Base-by-base conservation (phyloP, 148 eudicot species). In the Rheum nobile region DNA sequence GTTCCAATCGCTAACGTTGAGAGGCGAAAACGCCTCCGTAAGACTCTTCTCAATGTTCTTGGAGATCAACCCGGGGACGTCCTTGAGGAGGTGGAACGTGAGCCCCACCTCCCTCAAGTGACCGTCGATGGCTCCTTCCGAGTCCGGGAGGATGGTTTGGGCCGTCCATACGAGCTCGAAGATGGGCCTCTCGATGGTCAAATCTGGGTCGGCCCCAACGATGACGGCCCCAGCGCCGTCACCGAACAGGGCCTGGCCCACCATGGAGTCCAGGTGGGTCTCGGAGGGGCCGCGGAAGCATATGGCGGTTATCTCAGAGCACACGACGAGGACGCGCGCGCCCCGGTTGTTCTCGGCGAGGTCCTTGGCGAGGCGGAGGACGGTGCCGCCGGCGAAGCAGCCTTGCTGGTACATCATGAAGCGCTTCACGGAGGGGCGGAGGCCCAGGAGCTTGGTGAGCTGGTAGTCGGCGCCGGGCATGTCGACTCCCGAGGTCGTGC, bases 391-490 rank as follows among this genome's bases (percentile, higher is more conserved):
- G 12, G 43, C 72, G 28, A 34, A 68, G 42, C 72, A 68, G 17
- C 72, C 72, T 39, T 34, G 44, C 42, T 68, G 72, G 44, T 68
- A 68, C 72, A 68, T 68, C 72, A 68, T 68, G 72, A 34, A 68
- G 5, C 72, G 44, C 8, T 68, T 68, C 22, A 68, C 72, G 26
- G 41, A 34, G 16, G 72, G 44, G 22, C 43, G 41, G 41, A 68
- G 44, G 72, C 72, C 72, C 28, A 68, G 72, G 72, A 68, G 72
- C 43, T 68, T 68, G 12, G 72, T 68, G 12, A 68, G 72, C 29
- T 68, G 72, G 72, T 68, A 68, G 26, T 68, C 72, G 72, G 72
- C 72, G 41, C 72, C 72, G 13, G 72, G 72, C 72, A 68, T 68
- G 44, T 68, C 72, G 44, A 68, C 72, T 19, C 72, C 72, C n/a